Conservation (phyloP, 306 rosid species). For the Medicago arabica region DNA sequence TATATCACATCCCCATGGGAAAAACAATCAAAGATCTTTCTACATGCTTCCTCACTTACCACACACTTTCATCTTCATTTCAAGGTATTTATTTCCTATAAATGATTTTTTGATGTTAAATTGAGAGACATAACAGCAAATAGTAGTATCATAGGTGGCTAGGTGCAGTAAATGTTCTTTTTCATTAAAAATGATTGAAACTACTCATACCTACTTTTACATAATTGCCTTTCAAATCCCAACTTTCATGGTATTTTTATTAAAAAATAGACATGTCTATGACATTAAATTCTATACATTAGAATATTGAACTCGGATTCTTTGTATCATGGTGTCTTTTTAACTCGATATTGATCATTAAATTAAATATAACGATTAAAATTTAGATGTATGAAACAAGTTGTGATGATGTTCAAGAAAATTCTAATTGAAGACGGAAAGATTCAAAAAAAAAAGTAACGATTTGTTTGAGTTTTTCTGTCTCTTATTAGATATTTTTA, state of each 20-base stretch:
- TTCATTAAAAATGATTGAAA: neutral
- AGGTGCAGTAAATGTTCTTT: neutral
- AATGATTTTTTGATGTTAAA: neutral
- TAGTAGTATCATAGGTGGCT: neutral
- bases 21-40: constrained; percentile 89
- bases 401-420: too few relatives aligned
- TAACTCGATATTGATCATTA: neutral
- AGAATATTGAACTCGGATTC: neutral
- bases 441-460: too few relatives aligned
- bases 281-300: neutral
- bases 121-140: neutral
- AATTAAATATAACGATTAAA: neutral
- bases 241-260: neutral
- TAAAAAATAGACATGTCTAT: neutral
- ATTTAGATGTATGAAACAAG: neutral
- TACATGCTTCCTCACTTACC: constrained; percentile 93
- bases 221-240: neutral
- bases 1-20: constrained; percentile 99
- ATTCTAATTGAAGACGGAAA: too few relatives aligned
- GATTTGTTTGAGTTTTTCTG: too few relatives aligned
- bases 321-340: neutral
- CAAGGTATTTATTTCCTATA: constrained; percentile 72
- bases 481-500: too few relatives aligned
- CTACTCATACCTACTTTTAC: neutral
- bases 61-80: constrained; percentile 95